Percentiles rank a stretch among this genome's conserved stretches.
These are phyloP conservation scores for Phoma herbarum DNA, from an alignment of 2,329 filamentous ascomycete species.

Conservation along the genomic window DNA sequence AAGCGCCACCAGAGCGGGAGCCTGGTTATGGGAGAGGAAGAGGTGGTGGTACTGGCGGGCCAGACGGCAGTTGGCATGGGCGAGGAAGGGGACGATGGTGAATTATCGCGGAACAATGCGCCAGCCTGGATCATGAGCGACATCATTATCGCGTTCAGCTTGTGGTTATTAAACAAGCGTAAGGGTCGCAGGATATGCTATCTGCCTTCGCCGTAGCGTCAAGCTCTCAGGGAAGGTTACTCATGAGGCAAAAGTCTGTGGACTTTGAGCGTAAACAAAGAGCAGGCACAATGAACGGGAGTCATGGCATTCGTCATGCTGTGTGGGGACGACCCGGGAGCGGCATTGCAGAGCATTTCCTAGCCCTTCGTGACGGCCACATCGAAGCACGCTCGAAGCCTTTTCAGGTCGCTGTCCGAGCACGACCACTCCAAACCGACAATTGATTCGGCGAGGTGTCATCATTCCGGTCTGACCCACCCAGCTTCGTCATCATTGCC, in stretches of 20 bases:
- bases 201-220: not conserved
- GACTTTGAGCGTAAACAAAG: not conserved
- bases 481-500: not conserved
- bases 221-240: not conserved
- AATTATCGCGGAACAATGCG: not conserved
- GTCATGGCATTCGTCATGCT: not conserved
- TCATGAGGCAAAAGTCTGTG: not conserved
- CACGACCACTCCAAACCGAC: not conserved
- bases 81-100: slow-evolving; percentile 48
- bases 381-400: not conserved
- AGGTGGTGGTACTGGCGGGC: slow-evolving; percentile 43
- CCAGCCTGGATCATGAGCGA: not conserved
- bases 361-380: not conserved
- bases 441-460: not conserved
- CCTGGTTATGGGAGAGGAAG: slow-evolving; percentile 37
- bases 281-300: not conserved
- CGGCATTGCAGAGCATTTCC: not conserved
- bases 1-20: slow-evolving; percentile 65
- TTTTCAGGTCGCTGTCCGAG: not conserved
- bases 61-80: slow-evolving; percentile 41
- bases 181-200: not conserved
- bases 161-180: not conserved
- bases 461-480: not conserved
- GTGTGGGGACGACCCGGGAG: not conserved
- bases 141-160: not conserved